phyloP scores from a whole-genome alignment of 2,329 filamentous ascomycete genomes.

The Aspergillus pseudotamarii region DNA sequence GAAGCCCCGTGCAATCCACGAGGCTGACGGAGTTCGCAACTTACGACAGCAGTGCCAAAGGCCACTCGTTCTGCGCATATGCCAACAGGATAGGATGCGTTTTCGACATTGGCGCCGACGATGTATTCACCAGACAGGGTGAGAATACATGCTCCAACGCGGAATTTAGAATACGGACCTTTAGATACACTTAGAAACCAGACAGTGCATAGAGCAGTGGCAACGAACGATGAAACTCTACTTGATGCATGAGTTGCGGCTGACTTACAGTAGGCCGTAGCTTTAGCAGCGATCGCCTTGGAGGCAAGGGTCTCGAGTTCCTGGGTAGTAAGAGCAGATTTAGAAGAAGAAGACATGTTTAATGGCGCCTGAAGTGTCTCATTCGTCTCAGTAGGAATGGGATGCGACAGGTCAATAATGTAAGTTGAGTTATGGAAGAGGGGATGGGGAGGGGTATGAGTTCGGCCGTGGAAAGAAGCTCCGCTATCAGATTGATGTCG shows the following conservation, averaged over 20 bases:
- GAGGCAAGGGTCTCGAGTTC: slow-evolving; percentile 68
- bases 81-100: slow-evolving; percentile 90
- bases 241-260: neutral
- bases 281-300: slow-evolving; percentile 71
- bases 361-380: neutral
- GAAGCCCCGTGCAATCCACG: neutral
- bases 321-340: slow-evolving; percentile 53
- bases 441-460: neutral
- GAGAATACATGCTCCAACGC: slow-evolving; percentile 82
- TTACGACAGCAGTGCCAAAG: slow-evolving; percentile 73
- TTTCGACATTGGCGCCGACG: slow-evolving; percentile 87
- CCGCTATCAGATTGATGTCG: neutral
- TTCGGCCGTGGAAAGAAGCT: neutral
- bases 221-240: neutral
- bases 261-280: slow-evolving; percentile 73
- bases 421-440: neutral
- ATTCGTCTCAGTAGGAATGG: neutral
- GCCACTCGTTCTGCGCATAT: slow-evolving; percentile 94
- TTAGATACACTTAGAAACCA: slow-evolving; percentile 1
- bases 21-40: slow-evolving; percentile 27
- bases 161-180: slow-evolving; percentile 88
- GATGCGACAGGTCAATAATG: neutral
- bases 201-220: neutral
- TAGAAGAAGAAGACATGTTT: slow-evolving; percentile 25
- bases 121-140: slow-evolving; percentile 59